Conservation (phyloP, 257 asterid genomes). For the Nicotiana sylvestris region DNA sequence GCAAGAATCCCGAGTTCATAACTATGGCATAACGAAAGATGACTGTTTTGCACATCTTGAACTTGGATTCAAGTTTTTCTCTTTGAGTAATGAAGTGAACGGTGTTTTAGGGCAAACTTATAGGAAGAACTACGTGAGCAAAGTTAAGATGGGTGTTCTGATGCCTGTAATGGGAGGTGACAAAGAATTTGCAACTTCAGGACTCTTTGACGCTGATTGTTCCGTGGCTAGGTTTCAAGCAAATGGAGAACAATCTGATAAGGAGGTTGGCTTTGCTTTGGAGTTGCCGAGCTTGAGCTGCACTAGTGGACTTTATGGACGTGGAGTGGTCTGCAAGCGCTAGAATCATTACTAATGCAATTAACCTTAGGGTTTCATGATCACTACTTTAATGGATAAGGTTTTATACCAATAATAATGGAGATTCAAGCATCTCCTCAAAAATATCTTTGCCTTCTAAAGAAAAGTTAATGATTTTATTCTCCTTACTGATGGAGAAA, state of each 20-base stretch:
- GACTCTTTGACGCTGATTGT: conserved; percentile 13
- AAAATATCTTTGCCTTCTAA: too few species aligned
- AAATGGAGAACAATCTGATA: neutral
- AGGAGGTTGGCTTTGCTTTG: neutral
- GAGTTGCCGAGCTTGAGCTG: conserved; percentile 20
- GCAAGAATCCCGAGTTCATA: conserved; percentile 20
- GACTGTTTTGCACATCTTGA: conserved; percentile 28
- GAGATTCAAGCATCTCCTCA: too few species aligned
- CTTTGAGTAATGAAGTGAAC: conserved; percentile 3
- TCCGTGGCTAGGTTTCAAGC: conserved; percentile 10
- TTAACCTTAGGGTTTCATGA: too few species aligned
- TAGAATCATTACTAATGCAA: neutral
- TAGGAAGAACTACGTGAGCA: conserved; percentile 11
- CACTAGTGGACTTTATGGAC: neutral
- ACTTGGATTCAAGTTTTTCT: conserved; percentile 20
- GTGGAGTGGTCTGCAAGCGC: conserved; percentile 16
- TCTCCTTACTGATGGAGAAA: too few species aligned
- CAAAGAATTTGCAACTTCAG: conserved; percentile 3
- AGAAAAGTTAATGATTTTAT: too few species aligned
- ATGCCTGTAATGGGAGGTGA: conserved; percentile 22
- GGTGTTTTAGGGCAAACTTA: conserved; percentile 26
- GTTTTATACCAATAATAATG: neutral
- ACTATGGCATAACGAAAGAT: conserved; percentile 13
- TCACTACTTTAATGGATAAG: too few species aligned
- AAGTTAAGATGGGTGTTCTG: conserved; percentile 17